Conservation (phyloP, 805 yeast genomes). For the Kazachstania martiniae region DNA sequence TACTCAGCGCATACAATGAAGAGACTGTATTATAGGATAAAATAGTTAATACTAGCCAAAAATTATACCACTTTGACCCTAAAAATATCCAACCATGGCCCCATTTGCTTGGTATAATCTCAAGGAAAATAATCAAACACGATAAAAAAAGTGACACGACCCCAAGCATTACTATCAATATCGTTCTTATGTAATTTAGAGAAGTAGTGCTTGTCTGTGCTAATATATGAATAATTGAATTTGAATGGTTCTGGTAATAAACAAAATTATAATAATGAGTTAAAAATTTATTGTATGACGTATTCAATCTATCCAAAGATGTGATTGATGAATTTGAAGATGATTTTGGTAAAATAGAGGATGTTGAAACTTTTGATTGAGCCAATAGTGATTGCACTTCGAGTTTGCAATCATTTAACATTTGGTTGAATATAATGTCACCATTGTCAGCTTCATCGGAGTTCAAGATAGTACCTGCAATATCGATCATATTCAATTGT, state of each 20-base stretch:
- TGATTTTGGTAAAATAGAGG: constrained; percentile 1
- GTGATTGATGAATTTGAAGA: constrained; percentile 3
- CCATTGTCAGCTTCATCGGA: constrained; percentile 12
- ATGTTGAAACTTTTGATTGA: constrained; percentile 7
- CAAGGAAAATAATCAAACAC: constrained; percentile 12
- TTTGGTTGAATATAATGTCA: constrained; percentile 16
- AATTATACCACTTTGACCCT: constrained; percentile 14
- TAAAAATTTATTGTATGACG: constrained; percentile 19
- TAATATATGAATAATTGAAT: constrained; percentile 19
- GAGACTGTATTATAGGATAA: constrained; percentile 20
- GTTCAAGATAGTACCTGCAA: constrained; percentile 16
- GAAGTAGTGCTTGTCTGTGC: constrained; percentile 15
- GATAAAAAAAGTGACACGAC: constrained; percentile 11
- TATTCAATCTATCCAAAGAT: constrained; percentile 17
- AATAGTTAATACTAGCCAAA: constrained; percentile 14
- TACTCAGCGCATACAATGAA: constrained; percentile 25
- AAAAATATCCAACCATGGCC: constrained; percentile 17
- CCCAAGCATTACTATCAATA: constrained; percentile 6
- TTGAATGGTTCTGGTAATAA: constrained; percentile 18
- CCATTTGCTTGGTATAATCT: constrained; percentile 19
- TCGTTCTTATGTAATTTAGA: constrained; percentile 3
- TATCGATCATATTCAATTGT: constrained; percentile 19
- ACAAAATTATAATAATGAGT: constrained; percentile 23
- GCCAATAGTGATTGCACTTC: constrained; percentile 18
- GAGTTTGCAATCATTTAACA: constrained; percentile 18